phyloP scores from a whole-genome alignment of 805 yeast genomes.

The Wilhelminamyces savonicus region DNA sequence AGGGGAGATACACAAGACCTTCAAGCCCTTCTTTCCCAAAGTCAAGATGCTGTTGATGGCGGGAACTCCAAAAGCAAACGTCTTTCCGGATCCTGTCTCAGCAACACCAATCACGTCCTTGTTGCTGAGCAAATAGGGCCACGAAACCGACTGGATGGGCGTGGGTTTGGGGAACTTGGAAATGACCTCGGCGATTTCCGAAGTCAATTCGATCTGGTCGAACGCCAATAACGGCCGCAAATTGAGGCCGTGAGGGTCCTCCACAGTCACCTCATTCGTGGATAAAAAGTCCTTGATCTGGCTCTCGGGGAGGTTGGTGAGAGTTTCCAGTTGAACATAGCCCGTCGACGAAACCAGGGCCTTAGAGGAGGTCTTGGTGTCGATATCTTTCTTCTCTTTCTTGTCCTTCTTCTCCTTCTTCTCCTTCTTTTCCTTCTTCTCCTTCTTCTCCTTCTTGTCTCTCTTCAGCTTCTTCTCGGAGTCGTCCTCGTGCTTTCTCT shows the following conservation, averaged over 20 bases:
- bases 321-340: slow-evolving; percentile 34
- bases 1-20: slow-evolving; percentile 86
- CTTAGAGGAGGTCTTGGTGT: slow-evolving; percentile 6
- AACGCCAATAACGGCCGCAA: slow-evolving; percentile 70
- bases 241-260: slow-evolving; percentile 50
- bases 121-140: slow-evolving; percentile 81
- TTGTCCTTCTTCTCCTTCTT: slow-evolving; percentile 18
- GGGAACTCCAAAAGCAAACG: slow-evolving; percentile 96
- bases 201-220: slow-evolving; percentile 46
- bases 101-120: slow-evolving; percentile 95
- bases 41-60: slow-evolving; percentile 69
- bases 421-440: slow-evolving; percentile 10
- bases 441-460: slow-evolving; percentile 8
- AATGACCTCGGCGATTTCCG: slow-evolving; percentile 53
- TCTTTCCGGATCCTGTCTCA: slow-evolving; percentile 97
- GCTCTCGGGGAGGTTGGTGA: slow-evolving; percentile 38
- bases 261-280: slow-evolving; percentile 73
- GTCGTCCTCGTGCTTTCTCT: slow-evolving; percentile 20
- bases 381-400: slow-evolving; percentile 14
- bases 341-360: slow-evolving; percentile 2
- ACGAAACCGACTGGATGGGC: slow-evolving; percentile 89
- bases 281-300: slow-evolving; percentile 58
- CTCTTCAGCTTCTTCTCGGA: slow-evolving; percentile 15
- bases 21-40: slow-evolving; percentile 45
- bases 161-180: slow-evolving; percentile 83